phyloP scores from a whole-genome alignment of 2,329 filamentous ascomycete species.

The Fonsecaea monophora region DNA sequence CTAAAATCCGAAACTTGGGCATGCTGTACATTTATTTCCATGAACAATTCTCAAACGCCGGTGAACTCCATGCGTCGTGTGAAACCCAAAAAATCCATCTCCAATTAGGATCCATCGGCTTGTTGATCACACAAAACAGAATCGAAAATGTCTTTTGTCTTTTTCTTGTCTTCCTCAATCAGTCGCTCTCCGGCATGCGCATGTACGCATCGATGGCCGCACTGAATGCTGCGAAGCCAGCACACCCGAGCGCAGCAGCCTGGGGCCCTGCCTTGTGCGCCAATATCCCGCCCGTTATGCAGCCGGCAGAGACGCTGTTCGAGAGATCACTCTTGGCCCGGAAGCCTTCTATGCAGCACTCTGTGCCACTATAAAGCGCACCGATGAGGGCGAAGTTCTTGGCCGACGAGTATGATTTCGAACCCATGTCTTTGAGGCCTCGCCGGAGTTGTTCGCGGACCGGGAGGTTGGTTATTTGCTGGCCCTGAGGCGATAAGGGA shows the following conservation, averaged over 20 bases:
- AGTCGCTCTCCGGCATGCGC: constrained; percentile 71
- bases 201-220: constrained; percentile 92
- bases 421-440: constrained; percentile 95
- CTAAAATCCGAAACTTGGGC: not conserved
- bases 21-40: constrained; percentile 2
- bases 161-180: not conserved
- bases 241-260: constrained; percentile 85
- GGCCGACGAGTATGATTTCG: constrained; percentile 78
- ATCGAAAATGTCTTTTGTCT: not conserved
- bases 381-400: constrained; percentile 97
- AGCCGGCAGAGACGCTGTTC: constrained; percentile 88
- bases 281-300: constrained; percentile 86
- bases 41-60: not conserved
- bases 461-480: constrained; percentile 69
- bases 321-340: constrained; percentile 91
- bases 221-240: constrained; percentile 91
- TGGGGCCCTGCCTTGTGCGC: constrained; percentile 87
- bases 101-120: not conserved
- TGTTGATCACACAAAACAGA: not conserved
- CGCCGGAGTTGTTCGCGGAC: constrained; percentile 80
- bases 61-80: not conserved
- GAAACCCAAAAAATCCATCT: not conserved
- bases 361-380: constrained; percentile 86
- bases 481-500: constrained; percentile 69
- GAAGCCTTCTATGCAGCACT: constrained; percentile 90